Evolutionary conservation across 805 yeast species (phyloP).

Genomic region (Maudiozyma turicensis): DNA sequence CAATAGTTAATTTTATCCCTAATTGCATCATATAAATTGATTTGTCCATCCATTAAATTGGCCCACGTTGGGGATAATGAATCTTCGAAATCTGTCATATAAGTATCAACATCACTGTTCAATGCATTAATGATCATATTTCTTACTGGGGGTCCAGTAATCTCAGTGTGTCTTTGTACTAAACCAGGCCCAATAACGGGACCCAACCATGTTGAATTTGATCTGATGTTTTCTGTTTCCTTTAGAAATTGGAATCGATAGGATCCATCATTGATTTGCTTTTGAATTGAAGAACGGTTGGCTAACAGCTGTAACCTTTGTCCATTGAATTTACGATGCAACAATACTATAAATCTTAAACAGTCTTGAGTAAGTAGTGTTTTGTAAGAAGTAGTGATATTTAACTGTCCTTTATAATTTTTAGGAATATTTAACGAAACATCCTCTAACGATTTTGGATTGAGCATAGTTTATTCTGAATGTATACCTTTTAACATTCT

Average conservation of each 20-base stretch:
- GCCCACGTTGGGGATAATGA: constrained; percentile 79
- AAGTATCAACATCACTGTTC: constrained; percentile 69
- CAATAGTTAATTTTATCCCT: constrained; percentile 54
- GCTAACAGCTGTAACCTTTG: constrained; percentile 49
- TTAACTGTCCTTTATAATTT: not conserved
- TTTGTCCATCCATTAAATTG: constrained; percentile 73
- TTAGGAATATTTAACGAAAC: not conserved
- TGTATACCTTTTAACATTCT: too few relatives aligned
- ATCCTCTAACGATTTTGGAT: not conserved
- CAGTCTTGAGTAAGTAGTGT: constrained; percentile 36
- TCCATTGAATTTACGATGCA: constrained; percentile 63
- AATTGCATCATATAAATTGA: constrained; percentile 65
- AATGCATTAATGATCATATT: constrained; percentile 78
- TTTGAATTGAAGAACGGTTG: constrained; percentile 54
- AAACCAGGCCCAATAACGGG: constrained; percentile 60
- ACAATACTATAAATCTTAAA: constrained; percentile 56
- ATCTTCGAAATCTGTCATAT: constrained; percentile 83
- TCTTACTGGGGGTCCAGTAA: constrained; percentile 80
- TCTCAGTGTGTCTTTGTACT: constrained; percentile 67
- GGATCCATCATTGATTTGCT: constrained; percentile 48
- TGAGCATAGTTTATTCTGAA: not conserved
- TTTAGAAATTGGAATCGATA: constrained; percentile 49
- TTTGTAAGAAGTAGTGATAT: constrained; percentile 4
- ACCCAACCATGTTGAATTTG: constrained; percentile 69
- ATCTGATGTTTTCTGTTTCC: constrained; percentile 61